Conservation (phyloP, 139 green algal genomes). For the Chlorella sp. region DNA sequence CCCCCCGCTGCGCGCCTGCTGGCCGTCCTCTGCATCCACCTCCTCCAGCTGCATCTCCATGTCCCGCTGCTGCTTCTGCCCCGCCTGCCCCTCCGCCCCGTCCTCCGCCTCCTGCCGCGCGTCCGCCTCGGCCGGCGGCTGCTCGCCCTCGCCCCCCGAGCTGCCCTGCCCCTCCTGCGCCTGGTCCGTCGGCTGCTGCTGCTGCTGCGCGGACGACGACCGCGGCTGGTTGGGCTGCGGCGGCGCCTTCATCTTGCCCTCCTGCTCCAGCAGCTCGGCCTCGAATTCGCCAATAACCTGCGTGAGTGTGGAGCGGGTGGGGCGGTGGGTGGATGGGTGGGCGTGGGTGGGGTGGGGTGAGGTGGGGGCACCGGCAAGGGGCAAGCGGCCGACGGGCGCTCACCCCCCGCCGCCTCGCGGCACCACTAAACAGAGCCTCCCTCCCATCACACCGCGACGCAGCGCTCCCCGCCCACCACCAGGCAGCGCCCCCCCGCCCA, state of each 20-base stretch:
- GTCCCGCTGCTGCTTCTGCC: slow-evolving; percentile 19
- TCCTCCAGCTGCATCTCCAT: slow-evolving; percentile 36
- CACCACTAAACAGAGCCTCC: neutral
- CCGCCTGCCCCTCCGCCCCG: slow-evolving; percentile 5
- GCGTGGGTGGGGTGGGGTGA: neutral
- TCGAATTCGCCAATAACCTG: slow-evolving; percentile 89
- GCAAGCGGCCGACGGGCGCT: neutral
- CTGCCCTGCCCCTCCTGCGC: slow-evolving; percentile 23
- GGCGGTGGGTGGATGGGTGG: neutral
- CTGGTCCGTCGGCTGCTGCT: slow-evolving; percentile 45
- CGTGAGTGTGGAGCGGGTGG: neutral
- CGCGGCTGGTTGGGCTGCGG: slow-evolving; percentile 39
- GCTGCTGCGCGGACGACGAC: slow-evolving; percentile 40
- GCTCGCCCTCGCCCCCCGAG: neutral
- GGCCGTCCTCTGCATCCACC: slow-evolving; percentile 22
- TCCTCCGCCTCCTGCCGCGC: slow-evolving; percentile 27
- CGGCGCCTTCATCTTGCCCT: slow-evolving; percentile 43
- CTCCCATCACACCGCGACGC: neutral
- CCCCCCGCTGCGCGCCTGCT: slow-evolving; percentile 22
- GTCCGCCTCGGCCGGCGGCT: neutral
- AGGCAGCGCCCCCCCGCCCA: neutral
- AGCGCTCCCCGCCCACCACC: neutral
- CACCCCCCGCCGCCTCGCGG: too few species aligned
- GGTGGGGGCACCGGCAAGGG: neutral
- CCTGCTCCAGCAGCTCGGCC: slow-evolving; percentile 52